Evolutionary conservation across 2,329 filamentous ascomycete genomes (phyloP).

Genomic region (Venturia effusa): DNA sequence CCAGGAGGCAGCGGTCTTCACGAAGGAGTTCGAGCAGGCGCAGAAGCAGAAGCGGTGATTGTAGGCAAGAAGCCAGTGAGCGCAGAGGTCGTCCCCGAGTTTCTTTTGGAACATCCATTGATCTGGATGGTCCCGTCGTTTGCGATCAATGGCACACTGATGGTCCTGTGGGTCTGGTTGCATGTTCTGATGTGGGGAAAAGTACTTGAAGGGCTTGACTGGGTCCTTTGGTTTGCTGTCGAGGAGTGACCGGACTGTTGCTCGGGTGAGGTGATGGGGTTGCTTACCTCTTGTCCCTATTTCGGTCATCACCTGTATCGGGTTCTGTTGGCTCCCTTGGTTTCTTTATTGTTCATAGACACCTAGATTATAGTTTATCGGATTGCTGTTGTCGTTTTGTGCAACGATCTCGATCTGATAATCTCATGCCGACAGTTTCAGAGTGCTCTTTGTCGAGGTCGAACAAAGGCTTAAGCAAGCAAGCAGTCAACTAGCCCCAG

Average conservation of each 20-base stretch:
- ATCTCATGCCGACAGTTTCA: too few relatives aligned
- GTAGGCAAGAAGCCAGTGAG: not conserved
- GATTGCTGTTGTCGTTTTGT: not conserved
- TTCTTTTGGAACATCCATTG: not conserved
- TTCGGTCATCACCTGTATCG: not conserved
- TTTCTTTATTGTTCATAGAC: not conserved
- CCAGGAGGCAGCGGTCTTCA: slow-evolving; percentile 62
- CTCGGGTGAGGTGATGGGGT: not conserved
- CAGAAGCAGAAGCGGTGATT: not conserved
- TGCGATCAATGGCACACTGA: not conserved
- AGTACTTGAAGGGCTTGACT: not conserved
- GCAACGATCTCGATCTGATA: not conserved
- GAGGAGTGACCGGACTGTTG: not conserved
- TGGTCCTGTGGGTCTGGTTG: not conserved
- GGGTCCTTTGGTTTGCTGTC: not conserved
- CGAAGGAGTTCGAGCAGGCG: slow-evolving; percentile 4
- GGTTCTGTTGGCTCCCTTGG: not conserved
- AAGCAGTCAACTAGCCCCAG: not conserved
- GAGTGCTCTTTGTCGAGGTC: not conserved
- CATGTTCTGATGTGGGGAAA: not conserved
- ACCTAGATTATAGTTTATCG: not conserved
- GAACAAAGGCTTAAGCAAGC: not conserved
- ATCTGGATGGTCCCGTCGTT: slow-evolving; percentile 2
- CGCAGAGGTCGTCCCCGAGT: not conserved
- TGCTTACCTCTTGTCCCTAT: not conserved